Evolutionary conservation across 768 basidiomycete genomes (phyloP).

Genomic region (Podaxis pistillaris): DNA sequence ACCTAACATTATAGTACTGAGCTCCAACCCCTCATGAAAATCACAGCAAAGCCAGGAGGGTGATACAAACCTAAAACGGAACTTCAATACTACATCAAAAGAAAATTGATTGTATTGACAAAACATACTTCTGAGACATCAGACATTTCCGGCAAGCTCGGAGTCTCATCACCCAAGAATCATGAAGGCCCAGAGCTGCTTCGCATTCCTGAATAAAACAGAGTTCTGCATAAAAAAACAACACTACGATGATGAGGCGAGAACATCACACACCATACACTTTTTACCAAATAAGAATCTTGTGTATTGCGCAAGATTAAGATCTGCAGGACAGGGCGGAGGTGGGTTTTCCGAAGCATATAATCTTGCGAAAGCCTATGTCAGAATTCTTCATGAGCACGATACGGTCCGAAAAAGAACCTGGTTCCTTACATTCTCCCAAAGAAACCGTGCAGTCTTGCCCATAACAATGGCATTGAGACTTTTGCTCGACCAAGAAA

Average conservation of each 20-base stretch:
- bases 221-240: neutral
- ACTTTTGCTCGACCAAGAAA: constrained; percentile 34
- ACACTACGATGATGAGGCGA: neutral
- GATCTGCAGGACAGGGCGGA: constrained; percentile 25
- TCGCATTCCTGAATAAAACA: neutral
- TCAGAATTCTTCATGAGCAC: neutral
- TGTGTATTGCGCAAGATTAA: constrained; percentile 32
- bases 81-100: neutral
- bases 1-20: neutral
- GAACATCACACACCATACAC: constrained; percentile 5
- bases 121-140: neutral
- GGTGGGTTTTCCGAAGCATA: constrained; percentile 17
- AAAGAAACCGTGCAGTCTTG: constrained; percentile 23
- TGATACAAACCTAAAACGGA: neutral
- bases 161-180: neutral
- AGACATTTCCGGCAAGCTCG: neutral
- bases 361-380: constrained; percentile 25
- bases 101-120: neutral
- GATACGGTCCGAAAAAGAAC: neutral
- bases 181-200: neutral
- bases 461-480: constrained; percentile 32
- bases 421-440: constrained; percentile 27
- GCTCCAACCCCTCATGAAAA: neutral
- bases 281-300: constrained; percentile 31
- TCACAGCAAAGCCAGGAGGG: neutral